Evolutionary conservation across 345 rosid genomes (phyloP), one percentile per base, ranked within the genome.

Genomic region (Bruguiera gymnorhiza): DNA sequence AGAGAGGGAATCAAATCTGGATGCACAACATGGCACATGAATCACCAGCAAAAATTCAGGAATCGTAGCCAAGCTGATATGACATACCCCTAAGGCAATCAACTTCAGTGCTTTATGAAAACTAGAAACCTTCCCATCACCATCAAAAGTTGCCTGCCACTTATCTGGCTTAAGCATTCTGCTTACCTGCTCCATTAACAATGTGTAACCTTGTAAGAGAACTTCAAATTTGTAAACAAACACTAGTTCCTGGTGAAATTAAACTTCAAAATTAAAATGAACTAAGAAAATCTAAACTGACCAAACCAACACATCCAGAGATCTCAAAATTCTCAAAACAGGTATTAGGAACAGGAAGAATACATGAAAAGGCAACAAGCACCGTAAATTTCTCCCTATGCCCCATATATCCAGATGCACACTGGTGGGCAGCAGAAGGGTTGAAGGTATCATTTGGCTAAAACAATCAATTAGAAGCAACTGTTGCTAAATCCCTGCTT

Each of bases 131-230:
- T 90, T 93, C 72, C 98, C 98, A 43, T 90, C 87, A 34, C 80
- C 67, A 73, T 88, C 95, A 83, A 90, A 93, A 80, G 70, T 70
- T 63, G 89, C 81, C 21, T 84, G 91, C 97, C 97, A 93, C 83
- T 90, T 93, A 66, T 88, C 93, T 19, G 88, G 93, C 83, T 90
- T 90, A 81, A 90, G 98, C 90, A 87, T 87, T 86, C 82, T 90
- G 75, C 81, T 79, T 59, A 86, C 78, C 97, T 90, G 87, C 68
- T 65, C 43, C 81, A 82, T 71, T 34, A 75, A 56, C 16, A 66
- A 68, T 5, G 53, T 21, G 65, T 7, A 62, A 32, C 61, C 57
- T 67, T 53, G 51, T 59, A 23, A 32, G 52, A 70, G 59, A 63
- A 54, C 29, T 31, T 65, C 21, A 31, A 53, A 27, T 11, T 27